Conservation (phyloP, 495 filamentous ascomycete species). For the Stereocaulon alpinum region DNA sequence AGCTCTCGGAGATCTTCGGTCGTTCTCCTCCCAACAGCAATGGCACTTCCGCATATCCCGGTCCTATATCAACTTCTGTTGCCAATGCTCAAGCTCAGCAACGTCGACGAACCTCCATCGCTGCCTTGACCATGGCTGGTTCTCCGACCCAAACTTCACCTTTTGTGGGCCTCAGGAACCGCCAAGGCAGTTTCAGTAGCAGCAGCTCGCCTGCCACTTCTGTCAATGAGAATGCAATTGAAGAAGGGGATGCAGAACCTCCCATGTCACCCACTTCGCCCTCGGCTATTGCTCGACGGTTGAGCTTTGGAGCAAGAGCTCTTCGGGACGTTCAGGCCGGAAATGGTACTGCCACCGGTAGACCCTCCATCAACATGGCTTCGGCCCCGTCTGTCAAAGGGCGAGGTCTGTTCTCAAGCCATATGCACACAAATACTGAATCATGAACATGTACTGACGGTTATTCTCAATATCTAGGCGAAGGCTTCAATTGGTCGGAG, state of each 20-base stretch:
- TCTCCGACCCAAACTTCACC: slow-evolving; percentile 55
- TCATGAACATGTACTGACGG: slow-evolving; percentile 37
- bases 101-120: slow-evolving; percentile 77
- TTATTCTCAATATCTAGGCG: slow-evolving; percentile 54
- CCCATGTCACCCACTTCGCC: slow-evolving; percentile 53
- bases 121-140: slow-evolving; percentile 72
- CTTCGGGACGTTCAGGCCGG: slow-evolving; percentile 56
- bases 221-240: slow-evolving; percentile 77
- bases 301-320: slow-evolving; percentile 87
- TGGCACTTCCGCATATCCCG: slow-evolving; percentile 39
- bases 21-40: slow-evolving; percentile 28
- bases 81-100: slow-evolving; percentile 53
- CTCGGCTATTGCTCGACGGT: slow-evolving; percentile 56
- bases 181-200: slow-evolving; percentile 62
- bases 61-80: slow-evolving; percentile 56
- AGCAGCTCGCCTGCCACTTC: slow-evolving; percentile 63
- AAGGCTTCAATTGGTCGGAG: slow-evolving; percentile 91
- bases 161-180: slow-evolving; percentile 43
- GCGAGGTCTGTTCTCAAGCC: slow-evolving; percentile 38
- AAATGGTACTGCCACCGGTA: slow-evolving; percentile 32
- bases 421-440: slow-evolving; percentile 1
- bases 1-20: slow-evolving; percentile 39
- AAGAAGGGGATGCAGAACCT: slow-evolving; percentile 53
- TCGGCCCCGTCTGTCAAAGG: slow-evolving; percentile 37
- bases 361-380: slow-evolving; percentile 27